phyloP scores from a whole-genome alignment of 352 stramenopile genomes.

The Elongisporangium prolatum region DNA sequence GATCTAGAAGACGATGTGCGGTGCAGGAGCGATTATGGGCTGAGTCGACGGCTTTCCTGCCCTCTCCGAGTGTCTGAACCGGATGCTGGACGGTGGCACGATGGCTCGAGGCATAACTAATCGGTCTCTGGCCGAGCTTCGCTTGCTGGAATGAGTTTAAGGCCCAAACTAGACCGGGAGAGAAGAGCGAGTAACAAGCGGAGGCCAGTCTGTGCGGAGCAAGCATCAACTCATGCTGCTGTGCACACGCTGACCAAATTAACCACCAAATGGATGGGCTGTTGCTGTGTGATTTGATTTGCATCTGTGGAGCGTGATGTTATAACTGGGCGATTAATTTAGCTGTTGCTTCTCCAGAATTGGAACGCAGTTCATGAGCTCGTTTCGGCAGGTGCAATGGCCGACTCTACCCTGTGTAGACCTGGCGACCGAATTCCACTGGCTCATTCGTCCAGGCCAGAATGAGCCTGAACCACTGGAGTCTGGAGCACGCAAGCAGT shows the following conservation, averaged over 20 bases:
- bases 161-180: neutral
- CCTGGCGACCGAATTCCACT: constrained; percentile 34
- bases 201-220: neutral
- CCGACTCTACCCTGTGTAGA: constrained; percentile 25
- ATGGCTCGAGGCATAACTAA: neutral
- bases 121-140: neutral
- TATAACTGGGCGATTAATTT: neutral
- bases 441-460: constrained; percentile 17
- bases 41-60: neutral
- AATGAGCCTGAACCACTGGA: neutral
- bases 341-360: neutral
- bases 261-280: neutral
- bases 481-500: neutral
- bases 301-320: no score
- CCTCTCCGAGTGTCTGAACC: neutral
- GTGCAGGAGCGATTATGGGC: neutral
- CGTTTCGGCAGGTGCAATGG: constrained; percentile 33
- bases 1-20: neutral
- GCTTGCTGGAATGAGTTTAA: neutral
- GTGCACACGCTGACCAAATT: neutral
- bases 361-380: neutral
- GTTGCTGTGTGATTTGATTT: neutral
- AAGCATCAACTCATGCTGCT: neutral
- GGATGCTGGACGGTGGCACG: neutral
- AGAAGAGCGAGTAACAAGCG: no score